Conservation (phyloP, 2,329 filamentous ascomycete genomes). For the Orbilia quercus region DNA sequence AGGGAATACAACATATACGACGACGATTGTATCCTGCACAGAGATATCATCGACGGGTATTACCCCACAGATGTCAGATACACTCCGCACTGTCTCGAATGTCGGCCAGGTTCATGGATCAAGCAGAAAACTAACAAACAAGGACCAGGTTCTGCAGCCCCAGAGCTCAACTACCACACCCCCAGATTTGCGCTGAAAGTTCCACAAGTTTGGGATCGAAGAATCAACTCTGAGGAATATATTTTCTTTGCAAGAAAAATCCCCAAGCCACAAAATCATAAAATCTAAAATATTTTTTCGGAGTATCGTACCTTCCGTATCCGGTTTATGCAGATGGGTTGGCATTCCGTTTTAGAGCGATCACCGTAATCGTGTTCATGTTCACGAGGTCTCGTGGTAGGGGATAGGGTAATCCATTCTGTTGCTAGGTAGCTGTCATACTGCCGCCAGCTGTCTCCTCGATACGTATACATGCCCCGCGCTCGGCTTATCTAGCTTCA, state of each 20-base stretch:
- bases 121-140: slow-evolving; percentile 14
- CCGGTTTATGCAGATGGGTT: slow-evolving; percentile 17
- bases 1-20: slow-evolving; percentile 38
- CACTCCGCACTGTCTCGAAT: slow-evolving; percentile 37
- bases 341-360: slow-evolving; percentile 31
- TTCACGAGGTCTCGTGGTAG: slow-evolving; percentile 48
- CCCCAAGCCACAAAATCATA: slow-evolving; percentile 34
- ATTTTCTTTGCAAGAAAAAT: slow-evolving; percentile 5
- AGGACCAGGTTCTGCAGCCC: slow-evolving; percentile 28
- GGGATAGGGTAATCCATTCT: slow-evolving; percentile 33
- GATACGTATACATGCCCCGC: slow-evolving; percentile 18
- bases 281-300: slow-evolving; percentile 2
- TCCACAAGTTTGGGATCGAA: slow-evolving; percentile 25
- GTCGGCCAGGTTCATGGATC: slow-evolving; percentile 28
- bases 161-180: slow-evolving; percentile 46
- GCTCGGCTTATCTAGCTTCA: slow-evolving; percentile 11
- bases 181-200: slow-evolving; percentile 23
- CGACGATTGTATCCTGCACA: slow-evolving; percentile 2
- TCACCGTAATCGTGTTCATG: slow-evolving; percentile 29
- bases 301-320: slow-evolving; percentile 47
- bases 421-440: slow-evolving; percentile 30
- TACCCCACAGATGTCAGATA: slow-evolving; percentile 51
- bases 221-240: slow-evolving; percentile 19
- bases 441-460: neutral
- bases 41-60: slow-evolving; percentile 27